phyloP scores from a whole-genome alignment of 83 land plant species.

The Thuja plicata region DNA sequence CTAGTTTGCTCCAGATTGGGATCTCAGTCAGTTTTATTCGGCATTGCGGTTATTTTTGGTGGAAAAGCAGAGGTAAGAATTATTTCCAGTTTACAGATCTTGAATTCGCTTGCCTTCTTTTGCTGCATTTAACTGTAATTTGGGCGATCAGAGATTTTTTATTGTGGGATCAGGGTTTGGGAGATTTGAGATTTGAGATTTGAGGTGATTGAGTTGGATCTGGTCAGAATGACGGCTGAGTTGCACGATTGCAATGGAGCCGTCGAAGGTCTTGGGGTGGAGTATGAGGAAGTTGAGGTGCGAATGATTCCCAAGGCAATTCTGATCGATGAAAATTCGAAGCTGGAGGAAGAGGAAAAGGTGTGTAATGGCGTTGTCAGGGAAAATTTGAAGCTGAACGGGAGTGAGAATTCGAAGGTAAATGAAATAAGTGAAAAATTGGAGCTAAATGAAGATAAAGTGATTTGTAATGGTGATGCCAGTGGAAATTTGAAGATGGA shows the following conservation, averaged over 20 bases:
- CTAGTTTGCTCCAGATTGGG: background rate
- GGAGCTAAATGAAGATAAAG: background rate
- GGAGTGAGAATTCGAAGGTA: background rate
- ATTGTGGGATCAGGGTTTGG: constrained; percentile 5
- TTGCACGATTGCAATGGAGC: background rate
- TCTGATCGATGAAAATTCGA: constrained; percentile 1
- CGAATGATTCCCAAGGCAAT: background rate
- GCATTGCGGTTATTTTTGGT: background rate
- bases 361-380: background rate
- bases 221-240: constrained; percentile 8
- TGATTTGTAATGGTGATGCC: background rate
- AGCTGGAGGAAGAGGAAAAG: background rate
- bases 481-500: background rate
- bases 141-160: background rate
- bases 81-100: background rate
- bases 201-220: constrained; percentile 10
- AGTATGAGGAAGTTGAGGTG: constrained; percentile 1
- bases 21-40: background rate
- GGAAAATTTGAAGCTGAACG: background rate
- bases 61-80: background rate
- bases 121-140: background rate
- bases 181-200: background rate
- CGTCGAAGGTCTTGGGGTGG: background rate
- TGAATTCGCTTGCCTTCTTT: background rate
- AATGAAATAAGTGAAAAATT: background rate